Conservation (phyloP, 495 filamentous ascomycete genomes). For the Lindgomyces ingoldianus region DNA sequence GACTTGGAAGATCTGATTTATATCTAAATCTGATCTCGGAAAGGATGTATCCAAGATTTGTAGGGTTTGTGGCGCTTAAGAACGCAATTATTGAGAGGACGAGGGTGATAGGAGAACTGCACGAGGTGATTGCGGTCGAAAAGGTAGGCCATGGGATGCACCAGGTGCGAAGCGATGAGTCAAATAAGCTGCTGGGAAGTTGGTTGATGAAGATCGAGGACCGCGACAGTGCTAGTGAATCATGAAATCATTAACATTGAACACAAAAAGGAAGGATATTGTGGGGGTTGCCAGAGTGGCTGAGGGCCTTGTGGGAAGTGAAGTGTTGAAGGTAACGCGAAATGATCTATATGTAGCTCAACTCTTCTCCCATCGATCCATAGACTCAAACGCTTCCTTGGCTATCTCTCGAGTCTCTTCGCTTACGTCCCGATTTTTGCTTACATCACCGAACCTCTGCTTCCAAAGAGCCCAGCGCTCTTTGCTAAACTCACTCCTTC, state of each 20-base stretch:
- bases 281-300: too few species aligned
- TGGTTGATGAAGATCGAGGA: conserved; percentile 16
- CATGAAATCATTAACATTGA: too few species aligned
- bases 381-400: conserved; percentile 4
- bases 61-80: neutral
- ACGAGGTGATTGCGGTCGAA: conserved; percentile 2
- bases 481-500: conserved; percentile 24
- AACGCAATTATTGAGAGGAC: conserved; percentile 2
- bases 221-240: too few species aligned
- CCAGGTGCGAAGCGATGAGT: conserved; percentile 11
- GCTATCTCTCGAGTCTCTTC: conserved; percentile 28
- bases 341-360: neutral
- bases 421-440: conserved; percentile 1
- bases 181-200: conserved; percentile 12
- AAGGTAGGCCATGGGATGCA: conserved; percentile 12
- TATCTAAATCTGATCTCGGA: conserved; percentile 1
- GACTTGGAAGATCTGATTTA: conserved; percentile 5
- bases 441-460: conserved; percentile 26
- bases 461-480: conserved; percentile 32
- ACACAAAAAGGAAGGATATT: too few species aligned
- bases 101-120: neutral
- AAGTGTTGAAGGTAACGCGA: neutral
- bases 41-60: conserved; percentile 10
- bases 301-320: too few species aligned
- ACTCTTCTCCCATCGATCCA: conserved; percentile 16